phyloP scores from a whole-genome alignment of 1,139 yeast genomes.

The Yarrowia galli region DNA sequence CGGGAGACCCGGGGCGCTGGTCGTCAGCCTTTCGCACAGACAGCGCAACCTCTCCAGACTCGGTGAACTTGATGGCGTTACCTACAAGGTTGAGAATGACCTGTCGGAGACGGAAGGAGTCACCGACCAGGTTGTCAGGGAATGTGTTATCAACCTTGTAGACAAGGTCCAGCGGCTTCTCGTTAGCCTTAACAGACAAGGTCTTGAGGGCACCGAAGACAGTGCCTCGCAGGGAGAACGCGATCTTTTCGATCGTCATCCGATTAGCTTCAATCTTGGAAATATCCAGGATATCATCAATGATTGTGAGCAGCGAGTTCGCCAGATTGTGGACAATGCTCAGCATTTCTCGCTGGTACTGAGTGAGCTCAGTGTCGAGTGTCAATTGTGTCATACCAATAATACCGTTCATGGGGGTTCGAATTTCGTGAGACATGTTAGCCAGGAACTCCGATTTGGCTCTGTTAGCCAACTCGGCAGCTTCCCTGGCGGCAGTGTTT shows the following conservation, averaged over 20 bases:
- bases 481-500: slow-evolving; percentile 91
- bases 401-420: slow-evolving; percentile 93
- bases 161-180: slow-evolving; percentile 77
- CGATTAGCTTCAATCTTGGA: slow-evolving; percentile 91
- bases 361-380: slow-evolving; percentile 83
- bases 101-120: slow-evolving; percentile 83
- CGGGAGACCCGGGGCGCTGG: slow-evolving; percentile 54
- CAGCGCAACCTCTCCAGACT: slow-evolving; percentile 70
- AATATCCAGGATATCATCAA: slow-evolving; percentile 88
- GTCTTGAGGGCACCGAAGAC: slow-evolving; percentile 89
- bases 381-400: slow-evolving; percentile 92
- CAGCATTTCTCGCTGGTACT: slow-evolving; percentile 88
- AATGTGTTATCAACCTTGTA: slow-evolving; percentile 85
- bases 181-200: slow-evolving; percentile 85
- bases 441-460: slow-evolving; percentile 93
- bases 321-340: slow-evolving; percentile 87
- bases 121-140: slow-evolving; percentile 87
- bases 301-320: slow-evolving; percentile 79
- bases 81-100: slow-evolving; percentile 85
- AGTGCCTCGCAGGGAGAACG: slow-evolving; percentile 82
- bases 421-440: slow-evolving; percentile 88
- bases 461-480: slow-evolving; percentile 87
- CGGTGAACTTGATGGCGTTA: slow-evolving; percentile 86
- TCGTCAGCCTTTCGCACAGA: slow-evolving; percentile 54
- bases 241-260: slow-evolving; percentile 90